A percentile compares a stretch with the other conserved stretches of the same genome.
Conservation (phyloP, 2,329 filamentous ascomycete species). For the Colletotrichum chlorophyti region DNA sequence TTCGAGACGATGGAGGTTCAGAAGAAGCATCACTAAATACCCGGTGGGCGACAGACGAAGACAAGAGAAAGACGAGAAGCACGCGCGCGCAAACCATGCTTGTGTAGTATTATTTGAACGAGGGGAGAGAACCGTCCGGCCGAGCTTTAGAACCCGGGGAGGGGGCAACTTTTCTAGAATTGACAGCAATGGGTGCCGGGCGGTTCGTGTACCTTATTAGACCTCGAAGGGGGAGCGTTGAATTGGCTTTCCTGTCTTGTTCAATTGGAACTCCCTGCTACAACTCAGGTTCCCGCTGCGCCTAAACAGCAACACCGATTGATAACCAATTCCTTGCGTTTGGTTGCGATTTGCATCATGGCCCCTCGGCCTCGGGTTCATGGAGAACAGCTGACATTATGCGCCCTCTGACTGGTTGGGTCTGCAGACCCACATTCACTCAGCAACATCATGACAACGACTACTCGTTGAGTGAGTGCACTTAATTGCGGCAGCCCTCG, state of each 20-base stretch:
- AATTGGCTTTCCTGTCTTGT: constrained; percentile 27
- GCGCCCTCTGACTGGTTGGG: constrained; percentile 19
- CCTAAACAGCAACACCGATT: constrained; percentile 16
- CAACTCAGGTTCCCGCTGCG: constrained; percentile 14
- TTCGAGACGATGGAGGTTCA: constrained; percentile 58
- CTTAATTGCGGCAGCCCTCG: too few relatives aligned
- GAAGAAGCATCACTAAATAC: constrained; percentile 50
- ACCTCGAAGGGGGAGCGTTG: constrained; percentile 28
- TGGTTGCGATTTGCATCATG: constrained; percentile 9
- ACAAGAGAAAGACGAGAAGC: neutral
- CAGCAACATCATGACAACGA: neutral
- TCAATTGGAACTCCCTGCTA: constrained; percentile 29
- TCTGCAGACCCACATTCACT: neutral
- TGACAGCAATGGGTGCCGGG: constrained; percentile 18
- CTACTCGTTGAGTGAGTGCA: neutral
- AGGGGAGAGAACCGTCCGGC: constrained; percentile 24
- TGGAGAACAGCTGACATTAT: constrained; percentile 27
- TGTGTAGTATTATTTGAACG: constrained; percentile 27
- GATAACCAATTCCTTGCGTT: constrained; percentile 18
- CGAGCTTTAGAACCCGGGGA: constrained; percentile 17
- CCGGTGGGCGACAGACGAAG: constrained; percentile 1
- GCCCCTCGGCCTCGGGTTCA: neutral
- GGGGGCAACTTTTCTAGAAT: too few relatives aligned
- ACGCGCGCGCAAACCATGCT: constrained; percentile 20
- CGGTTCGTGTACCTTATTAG: constrained; percentile 31